Evolutionary conservation across 2,329 filamentous ascomycete species (phyloP).

Genomic region (Colletotrichum eleusines): DNA sequence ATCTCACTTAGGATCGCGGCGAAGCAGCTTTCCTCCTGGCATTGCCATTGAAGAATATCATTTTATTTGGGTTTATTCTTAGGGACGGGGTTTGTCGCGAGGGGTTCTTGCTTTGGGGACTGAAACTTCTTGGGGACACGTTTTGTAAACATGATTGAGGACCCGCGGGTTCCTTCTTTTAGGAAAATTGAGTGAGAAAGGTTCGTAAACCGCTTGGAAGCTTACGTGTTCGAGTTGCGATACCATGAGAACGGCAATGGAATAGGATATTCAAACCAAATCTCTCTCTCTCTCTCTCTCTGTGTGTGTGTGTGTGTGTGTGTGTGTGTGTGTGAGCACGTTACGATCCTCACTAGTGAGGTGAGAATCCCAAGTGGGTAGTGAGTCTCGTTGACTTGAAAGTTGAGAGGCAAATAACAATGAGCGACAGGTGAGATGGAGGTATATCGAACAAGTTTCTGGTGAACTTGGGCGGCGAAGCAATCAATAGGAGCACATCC

Average conservation of each 20-base stretch:
- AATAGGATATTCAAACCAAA: not conserved
- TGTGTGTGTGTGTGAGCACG: not conserved
- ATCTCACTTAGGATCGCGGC: constrained; percentile 8
- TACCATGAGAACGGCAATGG: constrained; percentile 22
- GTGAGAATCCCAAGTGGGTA: too few species aligned
- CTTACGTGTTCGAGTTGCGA: constrained; percentile 12
- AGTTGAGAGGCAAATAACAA: too few species aligned
- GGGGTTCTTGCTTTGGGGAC: not conserved
- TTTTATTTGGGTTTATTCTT: constrained; percentile 3
- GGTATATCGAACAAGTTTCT: not conserved
- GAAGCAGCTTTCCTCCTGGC: constrained; percentile 7
- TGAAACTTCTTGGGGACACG: not conserved
- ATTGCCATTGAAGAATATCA: not conserved
- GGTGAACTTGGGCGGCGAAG: not conserved
- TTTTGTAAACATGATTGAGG: constrained; percentile 6
- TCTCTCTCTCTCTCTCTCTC: not conserved
- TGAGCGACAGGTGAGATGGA: too few species aligned
- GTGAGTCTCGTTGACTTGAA: too few species aligned
- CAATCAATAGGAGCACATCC: constrained; percentile 1
- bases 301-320: not conserved
- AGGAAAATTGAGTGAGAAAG: constrained; percentile 11
- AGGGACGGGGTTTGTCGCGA: constrained; percentile 1
- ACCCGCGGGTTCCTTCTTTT: not conserved
- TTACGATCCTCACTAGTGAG: not conserved
- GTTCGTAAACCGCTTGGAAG: too few species aligned